These are phyloP conservation scores for Phoenix roebelenii DNA, from an alignment of 176 grass and related monocot genomes.

Conservation along the genomic window DNA sequence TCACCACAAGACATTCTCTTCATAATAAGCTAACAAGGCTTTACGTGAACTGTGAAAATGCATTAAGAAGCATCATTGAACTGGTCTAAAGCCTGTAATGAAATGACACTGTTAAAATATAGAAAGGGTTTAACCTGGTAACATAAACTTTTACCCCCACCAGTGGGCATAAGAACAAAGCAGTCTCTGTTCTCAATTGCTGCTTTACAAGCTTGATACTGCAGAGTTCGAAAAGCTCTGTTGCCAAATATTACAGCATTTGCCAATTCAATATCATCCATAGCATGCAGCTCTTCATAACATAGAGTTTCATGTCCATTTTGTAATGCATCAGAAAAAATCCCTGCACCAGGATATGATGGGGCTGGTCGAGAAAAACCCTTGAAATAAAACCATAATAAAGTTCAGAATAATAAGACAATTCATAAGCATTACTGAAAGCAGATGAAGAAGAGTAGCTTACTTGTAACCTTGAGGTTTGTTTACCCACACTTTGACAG, in stretches of 20 bases:
- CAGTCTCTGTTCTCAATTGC: slow-evolving; percentile 53
- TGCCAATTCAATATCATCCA: slow-evolving; percentile 59
- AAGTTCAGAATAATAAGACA: background rate
- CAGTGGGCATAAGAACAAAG: slow-evolving; percentile 93
- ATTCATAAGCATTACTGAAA: no score
- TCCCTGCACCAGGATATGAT: slow-evolving; percentile 23
- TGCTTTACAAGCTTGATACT: slow-evolving; percentile 72
- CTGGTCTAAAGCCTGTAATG: no score
- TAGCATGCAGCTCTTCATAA: slow-evolving; percentile 46
- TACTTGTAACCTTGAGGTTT: slow-evolving; percentile 31
- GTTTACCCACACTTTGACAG: slow-evolving; percentile 16
- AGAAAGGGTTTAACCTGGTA: slow-evolving; percentile 52
- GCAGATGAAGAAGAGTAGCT: slow-evolving; percentile 11
- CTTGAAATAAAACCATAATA: background rate
- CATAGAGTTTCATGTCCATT: slow-evolving; percentile 28
- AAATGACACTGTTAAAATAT: no score
- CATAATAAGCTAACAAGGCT: no score
- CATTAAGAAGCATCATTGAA: no score
- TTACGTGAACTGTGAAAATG: no score
- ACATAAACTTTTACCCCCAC: slow-evolving; percentile 89
- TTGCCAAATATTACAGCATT: slow-evolving; percentile 90
- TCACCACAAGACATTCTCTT: no score
- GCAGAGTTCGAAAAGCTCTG: slow-evolving; percentile 56
- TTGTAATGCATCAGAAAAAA: slow-evolving; percentile 6
- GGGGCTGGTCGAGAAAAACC: slow-evolving; percentile 8